These are phyloP conservation scores for Coniochaeta ligniaria DNA, from an alignment of 2,329 filamentous ascomycete genomes.

Conservation along the genomic window DNA sequence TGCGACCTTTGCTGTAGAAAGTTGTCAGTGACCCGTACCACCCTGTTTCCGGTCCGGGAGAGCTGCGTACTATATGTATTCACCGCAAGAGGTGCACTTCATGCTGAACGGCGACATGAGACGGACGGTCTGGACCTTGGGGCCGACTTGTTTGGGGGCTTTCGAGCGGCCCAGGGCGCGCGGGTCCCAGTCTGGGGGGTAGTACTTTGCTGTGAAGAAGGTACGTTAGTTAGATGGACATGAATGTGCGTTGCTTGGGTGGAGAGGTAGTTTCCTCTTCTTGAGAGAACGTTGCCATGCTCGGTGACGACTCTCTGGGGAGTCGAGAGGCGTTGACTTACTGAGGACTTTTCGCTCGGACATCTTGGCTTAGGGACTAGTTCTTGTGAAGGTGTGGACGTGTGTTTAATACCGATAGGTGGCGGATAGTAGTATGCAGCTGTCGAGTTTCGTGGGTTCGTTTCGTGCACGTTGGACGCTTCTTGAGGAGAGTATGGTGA, in stretches of 20 bases:
- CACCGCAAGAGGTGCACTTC: slow-evolving; percentile 43
- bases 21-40: neutral
- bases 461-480: neutral
- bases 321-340: neutral
- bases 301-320: neutral
- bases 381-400: neutral
- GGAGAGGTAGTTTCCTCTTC: neutral
- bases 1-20: slow-evolving; percentile 61
- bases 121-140: slow-evolving; percentile 77
- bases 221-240: neutral
- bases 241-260: neutral
- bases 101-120: slow-evolving; percentile 86
- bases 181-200: slow-evolving; percentile 81
- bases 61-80: slow-evolving; percentile 54
- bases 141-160: slow-evolving; percentile 64
- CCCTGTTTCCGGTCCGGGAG: too few species aligned
- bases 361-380: slow-evolving; percentile 20
- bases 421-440: neutral
- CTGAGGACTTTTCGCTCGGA: slow-evolving; percentile 35
- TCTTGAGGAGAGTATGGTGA: neutral
- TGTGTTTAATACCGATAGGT: neutral
- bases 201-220: slow-evolving; percentile 16
- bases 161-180: slow-evolving; percentile 65
- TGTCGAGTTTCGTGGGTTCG: neutral
- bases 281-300: neutral